phyloP scores from a whole-genome alignment of 352 stramenopile genomes.

The Globisporangium iwayamae region DNA sequence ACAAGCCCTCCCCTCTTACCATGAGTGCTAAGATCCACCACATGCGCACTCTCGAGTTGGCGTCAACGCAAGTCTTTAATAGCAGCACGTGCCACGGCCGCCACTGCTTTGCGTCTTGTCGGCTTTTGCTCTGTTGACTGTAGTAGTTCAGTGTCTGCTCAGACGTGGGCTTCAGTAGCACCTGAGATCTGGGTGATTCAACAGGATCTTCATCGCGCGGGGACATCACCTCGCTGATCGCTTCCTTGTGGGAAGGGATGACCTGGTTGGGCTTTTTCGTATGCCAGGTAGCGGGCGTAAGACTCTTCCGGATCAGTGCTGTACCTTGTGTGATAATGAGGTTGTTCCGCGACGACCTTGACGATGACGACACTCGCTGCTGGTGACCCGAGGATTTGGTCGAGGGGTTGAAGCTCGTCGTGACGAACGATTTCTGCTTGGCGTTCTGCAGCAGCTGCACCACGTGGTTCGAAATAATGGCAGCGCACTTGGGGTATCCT shows the following conservation, averaged over 20 bases:
- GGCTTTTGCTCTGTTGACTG: background rate
- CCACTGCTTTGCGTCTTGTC: background rate
- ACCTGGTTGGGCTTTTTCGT: conserved; percentile 9
- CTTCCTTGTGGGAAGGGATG: background rate
- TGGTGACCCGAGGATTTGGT: background rate
- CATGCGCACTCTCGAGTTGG: conserved; percentile 35
- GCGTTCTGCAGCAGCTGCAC: conserved; percentile 13
- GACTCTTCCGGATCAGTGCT: conserved; percentile 3
- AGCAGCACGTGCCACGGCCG: conserved; percentile 17
- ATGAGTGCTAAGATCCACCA: conserved; percentile 43
- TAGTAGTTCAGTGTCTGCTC: conserved; percentile 8
- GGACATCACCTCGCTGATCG: background rate
- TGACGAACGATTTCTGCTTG: conserved; percentile 11
- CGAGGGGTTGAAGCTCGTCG: background rate
- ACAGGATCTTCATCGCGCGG: background rate
- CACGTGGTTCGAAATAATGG: conserved; percentile 26
- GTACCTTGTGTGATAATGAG: background rate
- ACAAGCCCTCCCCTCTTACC: background rate
- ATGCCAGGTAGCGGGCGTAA: background rate
- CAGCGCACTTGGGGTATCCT: conserved; percentile 42
- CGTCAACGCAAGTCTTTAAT: conserved; percentile 33
- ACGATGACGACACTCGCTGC: background rate
- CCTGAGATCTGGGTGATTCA: background rate
- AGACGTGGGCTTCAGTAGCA: background rate
- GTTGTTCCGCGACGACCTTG: background rate